These are phyloP conservation scores for Phytophthora crassamura DNA, from an alignment of 352 stramenopile species.

Conservation along the genomic window DNA sequence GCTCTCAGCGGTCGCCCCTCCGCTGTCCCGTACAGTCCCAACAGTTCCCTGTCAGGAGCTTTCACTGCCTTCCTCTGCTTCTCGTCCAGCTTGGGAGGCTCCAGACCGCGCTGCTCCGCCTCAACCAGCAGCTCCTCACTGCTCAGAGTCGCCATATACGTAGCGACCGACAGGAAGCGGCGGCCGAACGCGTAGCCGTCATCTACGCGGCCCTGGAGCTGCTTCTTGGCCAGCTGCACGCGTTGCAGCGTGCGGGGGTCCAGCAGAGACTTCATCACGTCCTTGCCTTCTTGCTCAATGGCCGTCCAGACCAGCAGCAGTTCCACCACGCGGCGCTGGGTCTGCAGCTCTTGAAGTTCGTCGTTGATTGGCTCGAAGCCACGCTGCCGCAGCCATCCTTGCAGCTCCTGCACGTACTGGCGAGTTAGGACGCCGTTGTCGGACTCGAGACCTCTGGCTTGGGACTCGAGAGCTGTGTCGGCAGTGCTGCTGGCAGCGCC, in stretches of 20 bases:
- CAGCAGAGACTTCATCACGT: slow-evolving; percentile 6
- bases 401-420: slow-evolving; percentile 50
- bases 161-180: slow-evolving; percentile 61
- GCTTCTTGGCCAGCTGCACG: slow-evolving; percentile 51
- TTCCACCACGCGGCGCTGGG: slow-evolving; percentile 53
- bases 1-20: slow-evolving; percentile 57
- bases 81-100: slow-evolving; percentile 37
- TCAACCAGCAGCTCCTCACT: slow-evolving; percentile 49
- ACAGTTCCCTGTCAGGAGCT: slow-evolving; percentile 54
- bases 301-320: slow-evolving; percentile 44
- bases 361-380: slow-evolving; percentile 49
- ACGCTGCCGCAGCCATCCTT: slow-evolving; percentile 26
- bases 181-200: slow-evolving; percentile 75
- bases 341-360: slow-evolving; percentile 37
- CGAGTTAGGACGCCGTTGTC: too few relatives aligned
- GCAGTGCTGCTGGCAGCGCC: neutral
- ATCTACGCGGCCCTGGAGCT: slow-evolving; percentile 45
- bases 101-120: slow-evolving; percentile 34
- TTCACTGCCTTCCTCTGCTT: slow-evolving; percentile 55
- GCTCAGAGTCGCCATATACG: slow-evolving; percentile 59
- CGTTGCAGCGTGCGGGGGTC: slow-evolving; percentile 24
- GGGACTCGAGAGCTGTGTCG: slow-evolving; percentile 14
- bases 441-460: too few relatives aligned
- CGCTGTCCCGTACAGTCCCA: slow-evolving; percentile 56
- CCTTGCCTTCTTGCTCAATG: neutral